Evolutionary conservation across 2,329 filamentous ascomycete species (phyloP), one percentile per base, ranked within the genome.

Genomic region (Cladophialophora psammophila): DNA sequence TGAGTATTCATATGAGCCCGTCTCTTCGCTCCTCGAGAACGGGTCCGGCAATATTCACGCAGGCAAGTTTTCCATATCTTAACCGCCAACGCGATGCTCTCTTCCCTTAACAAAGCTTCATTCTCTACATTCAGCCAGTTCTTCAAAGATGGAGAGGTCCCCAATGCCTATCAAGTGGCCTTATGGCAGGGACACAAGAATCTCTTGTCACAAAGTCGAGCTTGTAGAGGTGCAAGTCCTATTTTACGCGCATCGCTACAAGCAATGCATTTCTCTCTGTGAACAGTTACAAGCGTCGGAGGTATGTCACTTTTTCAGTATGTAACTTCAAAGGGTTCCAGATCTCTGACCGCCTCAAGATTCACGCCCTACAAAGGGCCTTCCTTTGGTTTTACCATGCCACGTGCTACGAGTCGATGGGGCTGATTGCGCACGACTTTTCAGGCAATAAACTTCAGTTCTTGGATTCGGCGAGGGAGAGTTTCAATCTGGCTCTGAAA

Each of bases 381-480:
- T 73, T 71, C 62, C 70, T 74, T 52, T 65, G 64, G 60, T 74
- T 71, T 61, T 72, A 73, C 55, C 64, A 70, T 48, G 72, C 71
- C 32, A 62, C 66, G 8, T 73, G 62, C 36, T 69, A 72, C 60
- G 72, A 74, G 53, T 63, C 64, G 10, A 69, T 72, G 50, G 72
- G 72, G 10, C 64, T 71, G 15, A 60, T 69, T 34, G 68, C 72
- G 7, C 72, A 74, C 65, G 65, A 70, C 32, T 71, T 67, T 45
- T 74, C 72, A 7, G 52, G 15, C 18, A 72, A 69, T 40, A 74
- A 72, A 54, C 59, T 71, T 10, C 66, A 56, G 6, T 69, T 69
- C 38, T 63, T 73, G 18, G 63, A 71, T 35, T 59, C 52, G 18
- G 72, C 71, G 13, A 69, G 65, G 59, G 69, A 71, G 35, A 64